phyloP scores from a whole-genome alignment of 1,139 yeast species.

The Candida dubliniensis region DNA sequence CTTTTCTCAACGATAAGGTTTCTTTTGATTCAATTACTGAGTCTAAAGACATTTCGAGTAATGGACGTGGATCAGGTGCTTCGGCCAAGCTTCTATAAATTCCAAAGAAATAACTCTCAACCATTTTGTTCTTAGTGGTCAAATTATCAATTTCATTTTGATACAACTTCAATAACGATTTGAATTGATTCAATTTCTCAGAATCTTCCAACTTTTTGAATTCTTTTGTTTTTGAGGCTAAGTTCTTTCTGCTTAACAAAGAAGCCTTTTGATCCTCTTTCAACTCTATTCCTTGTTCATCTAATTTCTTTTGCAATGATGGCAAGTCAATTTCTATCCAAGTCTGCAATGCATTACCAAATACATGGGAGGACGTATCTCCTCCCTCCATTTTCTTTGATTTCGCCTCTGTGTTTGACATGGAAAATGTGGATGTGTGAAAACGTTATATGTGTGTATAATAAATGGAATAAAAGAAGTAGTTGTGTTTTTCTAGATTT shows the following conservation, averaged over 20 bases:
- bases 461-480: no score
- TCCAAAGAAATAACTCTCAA: conserved; percentile 72
- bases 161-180: conserved; percentile 70
- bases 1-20: conserved; percentile 49
- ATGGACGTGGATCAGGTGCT: conserved; percentile 90
- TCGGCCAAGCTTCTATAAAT: conserved; percentile 77
- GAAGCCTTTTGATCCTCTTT: conserved; percentile 70
- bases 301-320: conserved; percentile 66
- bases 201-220: conserved; percentile 71
- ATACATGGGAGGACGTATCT: conserved; percentile 22
- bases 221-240: conserved; percentile 80
- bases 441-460: no score
- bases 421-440: background rate
- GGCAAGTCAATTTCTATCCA: conserved; percentile 80
- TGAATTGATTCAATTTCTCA: conserved; percentile 65
- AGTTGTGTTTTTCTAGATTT: no score
- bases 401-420: conserved; percentile 1
- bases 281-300: conserved; percentile 71
- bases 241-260: conserved; percentile 64
- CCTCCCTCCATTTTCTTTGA: background rate
- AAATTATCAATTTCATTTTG: conserved; percentile 85
- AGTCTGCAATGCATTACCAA: conserved; percentile 57
- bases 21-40: conserved; percentile 64
- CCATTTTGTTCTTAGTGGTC: conserved; percentile 72
- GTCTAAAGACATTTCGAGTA: conserved; percentile 70